Base-by-base conservation (phyloP, 768 basidiomycete genomes). In the Suillus americanus region DNA sequence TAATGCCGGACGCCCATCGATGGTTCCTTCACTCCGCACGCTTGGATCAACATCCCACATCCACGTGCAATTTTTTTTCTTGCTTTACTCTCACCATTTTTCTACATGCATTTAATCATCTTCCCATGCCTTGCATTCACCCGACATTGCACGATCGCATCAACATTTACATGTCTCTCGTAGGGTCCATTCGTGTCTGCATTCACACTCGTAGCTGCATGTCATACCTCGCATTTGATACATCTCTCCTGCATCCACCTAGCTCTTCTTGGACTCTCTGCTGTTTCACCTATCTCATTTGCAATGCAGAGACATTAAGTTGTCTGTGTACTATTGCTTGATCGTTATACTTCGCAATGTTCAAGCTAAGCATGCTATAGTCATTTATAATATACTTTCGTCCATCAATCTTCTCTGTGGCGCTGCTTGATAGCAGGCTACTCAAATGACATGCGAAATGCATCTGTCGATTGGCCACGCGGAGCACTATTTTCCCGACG, bases 101-200 rank as follows among this genome's bases (percentile, higher is more conserved):
- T 66, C 67, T 70, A 66, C 63, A 64, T 69, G 38, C 64, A 64
- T 67, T 67, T 75, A 74, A 59, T 61, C 55, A 66, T 65, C 20
- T 55, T 56, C 43, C 63, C 64, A 48, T 62, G 62, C 65, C 61
- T 51, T 66, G 65, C 65, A 64, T 65, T 55, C 63, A 62, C 67
- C 60, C 54, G 63, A 64, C 63, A 68, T 16, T 55, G 50, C 60
- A 69, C 68, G 65, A 65, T 59, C 57, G 40, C 65, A 66, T 67
- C 66, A 62, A 60, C 60, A 64, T 63, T 54, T 59, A 37, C 63
- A 67, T 72, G 69, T 67, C 55, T 57, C 57, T 38, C 23, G 70
- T 67, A 64, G 63, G 62, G 63, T 64, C 37, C 54, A 63, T 61
- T 59, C 45, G 59, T 62, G 60, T 62, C 45, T 62, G 62, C 62